Evolutionary conservation across 2,329 filamentous ascomycete species (phyloP).

Genomic region (Aspergillus sp.): DNA sequence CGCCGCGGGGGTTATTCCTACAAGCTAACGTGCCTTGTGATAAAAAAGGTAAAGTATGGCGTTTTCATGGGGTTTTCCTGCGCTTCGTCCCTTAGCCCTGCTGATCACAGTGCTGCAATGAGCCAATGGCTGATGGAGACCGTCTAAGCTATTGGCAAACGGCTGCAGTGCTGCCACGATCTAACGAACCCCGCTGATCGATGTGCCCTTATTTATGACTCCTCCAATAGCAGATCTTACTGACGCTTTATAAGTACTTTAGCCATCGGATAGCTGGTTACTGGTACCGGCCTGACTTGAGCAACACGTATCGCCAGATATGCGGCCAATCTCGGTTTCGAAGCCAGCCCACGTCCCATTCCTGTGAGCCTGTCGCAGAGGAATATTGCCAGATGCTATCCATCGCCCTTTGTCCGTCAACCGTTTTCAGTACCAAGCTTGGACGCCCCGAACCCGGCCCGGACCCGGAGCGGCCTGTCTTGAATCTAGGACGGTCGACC

Average conservation of each 20-base stretch:
- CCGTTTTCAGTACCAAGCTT: slow-evolving; percentile 28
- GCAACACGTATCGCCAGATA: slow-evolving; percentile 14
- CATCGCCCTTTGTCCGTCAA: slow-evolving; percentile 31
- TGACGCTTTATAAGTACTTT: slow-evolving; percentile 27
- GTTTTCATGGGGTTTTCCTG: slow-evolving; percentile 6
- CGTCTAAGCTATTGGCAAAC: slow-evolving; percentile 28
- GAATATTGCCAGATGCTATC: slow-evolving; percentile 29
- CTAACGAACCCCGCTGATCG: slow-evolving; percentile 25
- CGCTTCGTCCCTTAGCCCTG: slow-evolving; percentile 23
- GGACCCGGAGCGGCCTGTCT: slow-evolving; percentile 25
- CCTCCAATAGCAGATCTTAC: slow-evolving; percentile 25
- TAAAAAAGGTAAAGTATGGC: slow-evolving; percentile 12
- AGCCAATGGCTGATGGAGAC: slow-evolving; percentile 22
- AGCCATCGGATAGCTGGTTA: slow-evolving; percentile 11
- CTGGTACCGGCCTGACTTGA: not conserved
- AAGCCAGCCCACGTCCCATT: slow-evolving; percentile 12
- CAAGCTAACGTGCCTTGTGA: slow-evolving; percentile 4
- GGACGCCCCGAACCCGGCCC: slow-evolving; percentile 26
- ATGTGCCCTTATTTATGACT: slow-evolving; percentile 29
- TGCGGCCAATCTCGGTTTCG: slow-evolving; percentile 16
- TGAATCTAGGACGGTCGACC: slow-evolving; percentile 25
- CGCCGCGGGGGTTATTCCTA: slow-evolving; percentile 3
- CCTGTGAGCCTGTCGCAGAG: slow-evolving; percentile 14
- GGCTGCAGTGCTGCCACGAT: slow-evolving; percentile 25
- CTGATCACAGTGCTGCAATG: slow-evolving; percentile 31